phyloP scores from a whole-genome alignment of 2,329 filamentous ascomycete genomes.

The Sporothrix euskadiensis region DNA sequence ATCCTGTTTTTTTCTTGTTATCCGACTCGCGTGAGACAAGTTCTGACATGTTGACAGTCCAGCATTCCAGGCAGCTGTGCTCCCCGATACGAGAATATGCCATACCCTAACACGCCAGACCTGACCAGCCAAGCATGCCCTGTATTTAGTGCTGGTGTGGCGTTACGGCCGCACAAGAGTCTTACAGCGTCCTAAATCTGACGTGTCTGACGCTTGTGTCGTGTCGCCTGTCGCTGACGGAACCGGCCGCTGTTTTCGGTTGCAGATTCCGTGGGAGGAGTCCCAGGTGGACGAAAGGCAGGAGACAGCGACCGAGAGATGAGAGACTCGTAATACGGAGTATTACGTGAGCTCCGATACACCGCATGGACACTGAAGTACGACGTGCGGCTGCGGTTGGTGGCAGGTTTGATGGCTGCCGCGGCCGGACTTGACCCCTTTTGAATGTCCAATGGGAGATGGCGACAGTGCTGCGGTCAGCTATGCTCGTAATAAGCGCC shows the following conservation, averaged over 20 bases:
- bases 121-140: too few relatives aligned
- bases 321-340: neutral
- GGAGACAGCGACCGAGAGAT: neutral
- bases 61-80: neutral
- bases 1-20: neutral
- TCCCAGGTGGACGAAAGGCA: neutral
- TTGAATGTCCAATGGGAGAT: neutral
- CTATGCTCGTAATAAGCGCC: neutral
- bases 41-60: constrained; percentile 9
- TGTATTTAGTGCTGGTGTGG: neutral
- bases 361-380: neutral
- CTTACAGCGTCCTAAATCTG: neutral
- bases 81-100: neutral
- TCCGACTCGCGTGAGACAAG: neutral
- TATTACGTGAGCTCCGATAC: neutral
- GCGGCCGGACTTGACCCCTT: neutral
- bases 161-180: neutral
- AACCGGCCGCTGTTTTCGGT: neutral
- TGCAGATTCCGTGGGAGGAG: neutral
- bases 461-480: neutral
- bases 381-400: neutral
- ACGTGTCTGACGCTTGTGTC: neutral
- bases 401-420: too few relatives aligned
- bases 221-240: neutral
- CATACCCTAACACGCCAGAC: neutral